A percentile compares a stretch with the other conserved stretches of the same genome.
Evolutionary conservation across 2,329 filamentous ascomycete species (phyloP).

Genomic region (Xylariaceae sp.): DNA sequence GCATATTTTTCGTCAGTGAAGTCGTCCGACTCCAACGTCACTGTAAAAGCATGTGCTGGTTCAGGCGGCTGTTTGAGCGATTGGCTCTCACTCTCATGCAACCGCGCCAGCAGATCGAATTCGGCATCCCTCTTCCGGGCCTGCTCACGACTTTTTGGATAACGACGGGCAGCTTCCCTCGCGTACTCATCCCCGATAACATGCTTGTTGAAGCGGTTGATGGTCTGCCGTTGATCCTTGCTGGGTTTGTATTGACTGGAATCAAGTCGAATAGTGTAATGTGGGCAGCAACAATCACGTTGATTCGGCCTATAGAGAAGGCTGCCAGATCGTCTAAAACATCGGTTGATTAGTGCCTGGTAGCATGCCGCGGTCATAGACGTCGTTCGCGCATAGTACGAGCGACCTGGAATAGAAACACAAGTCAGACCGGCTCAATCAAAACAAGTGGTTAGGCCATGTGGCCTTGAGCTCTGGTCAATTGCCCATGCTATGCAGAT

Average conservation of each 20-base stretch:
- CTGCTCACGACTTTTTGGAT: constrained; percentile 65
- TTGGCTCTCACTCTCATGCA: constrained; percentile 64
- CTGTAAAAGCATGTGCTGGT: constrained; percentile 63
- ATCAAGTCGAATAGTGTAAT: constrained; percentile 78
- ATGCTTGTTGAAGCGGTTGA: constrained; percentile 72
- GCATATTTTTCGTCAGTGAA: constrained; percentile 74
- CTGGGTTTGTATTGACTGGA: constrained; percentile 59
- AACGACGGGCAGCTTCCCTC: constrained; percentile 57
- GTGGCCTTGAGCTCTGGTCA: constrained; percentile 8
- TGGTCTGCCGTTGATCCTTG: constrained; percentile 68
- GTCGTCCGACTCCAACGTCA: constrained; percentile 65
- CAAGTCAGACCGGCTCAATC: constrained; percentile 25
- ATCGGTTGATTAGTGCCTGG: constrained; percentile 66
- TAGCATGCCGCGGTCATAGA: constrained; percentile 64
- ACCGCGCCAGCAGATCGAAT: constrained; percentile 61
- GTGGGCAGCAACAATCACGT: constrained; percentile 79
- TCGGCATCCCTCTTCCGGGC: constrained; percentile 58
- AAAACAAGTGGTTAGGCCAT: constrained; percentile 13
- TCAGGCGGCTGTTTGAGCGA: constrained; percentile 53
- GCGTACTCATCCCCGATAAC: constrained; percentile 65
- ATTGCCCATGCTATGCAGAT: constrained; percentile 6
- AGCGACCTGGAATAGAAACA: constrained; percentile 51
- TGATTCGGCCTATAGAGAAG: constrained; percentile 77
- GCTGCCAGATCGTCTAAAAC: constrained; percentile 70
- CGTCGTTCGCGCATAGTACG: constrained; percentile 64